Conservation (phyloP, 768 basidiomycete genomes). For the Tulasnella sp. region DNA sequence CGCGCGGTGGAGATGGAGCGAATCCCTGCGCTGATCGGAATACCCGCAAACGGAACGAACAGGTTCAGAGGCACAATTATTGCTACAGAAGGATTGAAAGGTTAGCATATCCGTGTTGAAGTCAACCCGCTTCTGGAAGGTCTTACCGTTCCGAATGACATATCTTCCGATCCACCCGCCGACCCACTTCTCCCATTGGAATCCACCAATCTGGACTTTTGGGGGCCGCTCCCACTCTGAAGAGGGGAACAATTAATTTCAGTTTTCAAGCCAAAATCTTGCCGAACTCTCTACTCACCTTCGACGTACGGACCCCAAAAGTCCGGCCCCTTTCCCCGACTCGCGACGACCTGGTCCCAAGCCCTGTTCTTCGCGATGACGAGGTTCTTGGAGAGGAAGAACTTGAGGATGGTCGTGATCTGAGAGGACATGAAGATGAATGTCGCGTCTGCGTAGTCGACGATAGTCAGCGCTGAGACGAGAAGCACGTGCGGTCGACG, state of each 20-base stretch:
- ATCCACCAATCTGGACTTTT: conserved; percentile 18
- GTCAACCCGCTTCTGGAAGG: neutral
- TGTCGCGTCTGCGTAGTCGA: conserved; percentile 48
- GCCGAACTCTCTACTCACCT: neutral
- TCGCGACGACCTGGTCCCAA: conserved; percentile 63
- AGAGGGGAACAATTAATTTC: neutral
- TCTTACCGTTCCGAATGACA: conserved; percentile 36
- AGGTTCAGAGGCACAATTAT: conserved; percentile 51
- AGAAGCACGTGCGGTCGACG: neutral
- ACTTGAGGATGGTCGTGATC: conserved; percentile 60
- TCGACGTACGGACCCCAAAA: conserved; percentile 82
- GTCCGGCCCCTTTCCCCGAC: conserved; percentile 66
- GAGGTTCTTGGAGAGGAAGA: conserved; percentile 77
- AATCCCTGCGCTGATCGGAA: conserved; percentile 47
- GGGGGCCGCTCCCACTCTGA: conserved; percentile 56
- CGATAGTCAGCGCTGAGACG: neutral
- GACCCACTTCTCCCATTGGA: conserved; percentile 28
- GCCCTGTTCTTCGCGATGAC: conserved; percentile 65
- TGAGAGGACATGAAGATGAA: conserved; percentile 63
- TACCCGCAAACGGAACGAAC: conserved; percentile 53
- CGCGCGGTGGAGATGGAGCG: conserved; percentile 58
- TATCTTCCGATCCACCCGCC: conserved; percentile 31
- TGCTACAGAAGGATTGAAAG: conserved; percentile 24
- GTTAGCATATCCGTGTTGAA: neutral
- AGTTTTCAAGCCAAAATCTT: neutral